Evolutionary conservation across 768 basidiomycete species (phyloP).

Genomic region (Tubosaeta brunneosetosa): DNA sequence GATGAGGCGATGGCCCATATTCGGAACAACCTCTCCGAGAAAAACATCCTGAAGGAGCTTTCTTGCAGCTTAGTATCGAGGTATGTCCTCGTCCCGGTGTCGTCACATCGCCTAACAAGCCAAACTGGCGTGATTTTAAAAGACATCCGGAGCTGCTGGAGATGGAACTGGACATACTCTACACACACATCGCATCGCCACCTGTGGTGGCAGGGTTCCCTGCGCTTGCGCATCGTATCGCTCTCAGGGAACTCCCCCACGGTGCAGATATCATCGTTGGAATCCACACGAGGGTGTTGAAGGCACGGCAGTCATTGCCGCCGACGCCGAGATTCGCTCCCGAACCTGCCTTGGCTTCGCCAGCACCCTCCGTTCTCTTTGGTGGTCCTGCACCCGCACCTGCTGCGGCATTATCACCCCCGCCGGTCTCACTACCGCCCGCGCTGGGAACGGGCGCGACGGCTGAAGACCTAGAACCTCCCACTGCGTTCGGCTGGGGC

Average conservation of each 20-base stretch:
- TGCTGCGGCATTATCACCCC: neutral
- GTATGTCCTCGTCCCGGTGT: conserved; percentile 2
- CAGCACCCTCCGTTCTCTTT: neutral
- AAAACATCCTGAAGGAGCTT: conserved; percentile 25
- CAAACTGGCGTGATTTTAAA: neutral
- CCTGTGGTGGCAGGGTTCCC: conserved; percentile 11
- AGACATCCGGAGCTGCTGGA: conserved; percentile 17
- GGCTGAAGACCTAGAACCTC: no score
- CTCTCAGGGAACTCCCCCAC: conserved; percentile 14
- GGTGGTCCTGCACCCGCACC: neutral
- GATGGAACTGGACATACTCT: conserved; percentile 23
- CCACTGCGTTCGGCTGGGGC: no score
- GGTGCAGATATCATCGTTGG: conserved; percentile 22
- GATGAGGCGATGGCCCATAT: conserved; percentile 18
- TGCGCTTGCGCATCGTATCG: conserved; percentile 13
- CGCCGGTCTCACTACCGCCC: neutral
- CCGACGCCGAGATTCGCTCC: neutral
- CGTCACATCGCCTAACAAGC: neutral
- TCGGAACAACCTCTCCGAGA: conserved; percentile 12
- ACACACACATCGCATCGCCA: conserved; percentile 12
- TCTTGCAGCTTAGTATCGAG: conserved; percentile 14
- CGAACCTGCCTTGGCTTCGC: neutral
- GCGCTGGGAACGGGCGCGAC: neutral
- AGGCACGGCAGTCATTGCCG: neutral
- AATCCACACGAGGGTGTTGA: conserved; percentile 16